Evolutionary conservation across 202 grass and related monocot genomes (phyloP).

Genomic region (Eragrostis tef): DNA sequence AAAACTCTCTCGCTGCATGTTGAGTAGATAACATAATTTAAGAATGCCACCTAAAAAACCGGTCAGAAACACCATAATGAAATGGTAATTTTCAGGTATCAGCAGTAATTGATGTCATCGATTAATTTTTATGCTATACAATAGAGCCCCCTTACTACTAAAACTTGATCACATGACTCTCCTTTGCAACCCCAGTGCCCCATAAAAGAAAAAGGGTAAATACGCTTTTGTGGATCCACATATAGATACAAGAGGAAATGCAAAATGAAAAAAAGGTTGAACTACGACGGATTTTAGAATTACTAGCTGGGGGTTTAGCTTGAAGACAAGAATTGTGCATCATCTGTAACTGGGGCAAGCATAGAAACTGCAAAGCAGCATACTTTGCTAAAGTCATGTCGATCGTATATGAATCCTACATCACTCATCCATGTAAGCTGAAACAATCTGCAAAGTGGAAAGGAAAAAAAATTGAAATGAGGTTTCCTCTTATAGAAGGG

Average conservation of each 20-base stretch:
- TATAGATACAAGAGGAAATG: no score
- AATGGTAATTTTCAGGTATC: background rate
- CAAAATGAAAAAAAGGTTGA: no score
- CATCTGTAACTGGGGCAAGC: background rate
- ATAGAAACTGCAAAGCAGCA: constrained; percentile 27
- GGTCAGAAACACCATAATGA: background rate
- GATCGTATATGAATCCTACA: constrained; percentile 74
- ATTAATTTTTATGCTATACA: background rate
- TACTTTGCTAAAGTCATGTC: constrained; percentile 79
- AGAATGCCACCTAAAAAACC: background rate
- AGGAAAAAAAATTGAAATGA: background rate
- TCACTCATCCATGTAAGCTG: constrained; percentile 88
- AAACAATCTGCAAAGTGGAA: constrained; percentile 69
- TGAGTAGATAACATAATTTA: background rate
- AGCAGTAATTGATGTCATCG: background rate
- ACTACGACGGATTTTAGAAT: no score
- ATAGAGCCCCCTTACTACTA: no score
- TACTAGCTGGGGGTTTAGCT: no score
- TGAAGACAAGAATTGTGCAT: background rate
- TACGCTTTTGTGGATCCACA: no score
- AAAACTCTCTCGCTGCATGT: constrained; percentile 65
- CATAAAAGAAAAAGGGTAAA: no score
- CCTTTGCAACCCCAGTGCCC: no score
- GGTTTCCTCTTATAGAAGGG: background rate
- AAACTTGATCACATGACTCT: no score